Base-by-base conservation (phyloP, 1,139 yeast species). In the Suhomyces guaymorum region DNA sequence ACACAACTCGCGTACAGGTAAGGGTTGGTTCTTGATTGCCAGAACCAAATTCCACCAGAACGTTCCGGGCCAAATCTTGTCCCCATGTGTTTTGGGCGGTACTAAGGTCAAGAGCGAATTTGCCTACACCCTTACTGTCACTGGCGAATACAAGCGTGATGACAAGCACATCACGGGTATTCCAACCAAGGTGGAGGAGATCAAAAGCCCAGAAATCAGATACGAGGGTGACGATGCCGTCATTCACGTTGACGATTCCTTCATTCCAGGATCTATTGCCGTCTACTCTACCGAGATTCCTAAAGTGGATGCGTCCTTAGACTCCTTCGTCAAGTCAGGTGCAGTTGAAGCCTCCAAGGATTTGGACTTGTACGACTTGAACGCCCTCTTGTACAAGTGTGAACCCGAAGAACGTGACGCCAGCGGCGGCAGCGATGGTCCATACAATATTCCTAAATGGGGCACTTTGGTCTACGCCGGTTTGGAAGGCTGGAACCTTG, bases 241-340 rank as follows among this genome's bases (percentile, higher is more conserved):
- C 4, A 75, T 92, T 33, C 63, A 58, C 1, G 62, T 85, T 5
- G 81, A 83, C 2, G 69, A 61, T 0, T 45, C 68, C 27, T 90
- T 92, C 59, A 88, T 92, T 3, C 94, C 86, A 33, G 98, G 98
- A 1, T 83, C 96, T 1, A 87, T 92, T 48, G 89, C 95, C 0
- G 82, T 92, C 2, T 75, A 87, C 50, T 73, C 82, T 26, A 89
- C 97, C 0, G 73, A 70, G 39, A 82, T 86, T 37, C 83, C 83
- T 37, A 70, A 71, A 7, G 73, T 64, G n/a, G 66, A 68, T 41
- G 46, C 48, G 3, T 68, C 73, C 3, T 61, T 88, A 31, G 95
- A 87, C 54, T 64, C 70, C 15, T 82, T 63, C 50, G 77, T 86
- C 14, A 76, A 82, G 48, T 62, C 73, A 19, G 96, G 95, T 11